Evolutionary conservation across 257 asterid species (phyloP), one percentile per base, ranked within the genome.

Genomic region (Fraxinus cuspidata): DNA sequence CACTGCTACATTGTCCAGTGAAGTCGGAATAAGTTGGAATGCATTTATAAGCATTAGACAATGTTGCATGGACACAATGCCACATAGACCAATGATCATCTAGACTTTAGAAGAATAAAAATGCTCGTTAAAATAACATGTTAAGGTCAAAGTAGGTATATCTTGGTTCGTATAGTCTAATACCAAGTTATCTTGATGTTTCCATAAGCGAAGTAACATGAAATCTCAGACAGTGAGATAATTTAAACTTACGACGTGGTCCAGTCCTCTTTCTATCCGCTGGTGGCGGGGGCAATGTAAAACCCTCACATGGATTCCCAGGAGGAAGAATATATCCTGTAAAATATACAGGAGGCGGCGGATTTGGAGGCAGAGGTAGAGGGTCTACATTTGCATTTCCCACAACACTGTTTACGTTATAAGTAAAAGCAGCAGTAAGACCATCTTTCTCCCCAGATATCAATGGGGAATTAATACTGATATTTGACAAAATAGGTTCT

Each of bases 241-340:
- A 53, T 49, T 19, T 28, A 76, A 86, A 89, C 98, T 88, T 88
- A 91, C 97, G 91, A 4, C 97, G 97, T 31, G 97, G 97, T 78
- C 97, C 98, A 0, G 88, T 94, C 84, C 95, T 89, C 85, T 94
- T 94, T 56, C 88, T 90, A 71, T 94, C 99, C 25, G 96, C 89
- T 49, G 97, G 97, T 28, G 99, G 99, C 0, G 99, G 99, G 73
- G 99, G 97, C 89, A 94, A 70, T 9, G 92, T 77, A 79, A 94
- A 92, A 85, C 84, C 78, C 83, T 94, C 96, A 71, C 97, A 92
- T 35, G 99, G 96, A 84, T 94, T 92, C 75, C 97, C 99, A 4
- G 92, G 92, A 80, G 96, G 99, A 81, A 94, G 97, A 74, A 75
- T 86, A 74, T 95, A 95, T 72, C 99, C 98, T 42, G 88, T 81